A percentile compares a stretch with the other conserved stretches of the same genome.
phyloP scores from a whole-genome alignment of 768 basidiomycete genomes.

The Phylloporus sp. region DNA sequence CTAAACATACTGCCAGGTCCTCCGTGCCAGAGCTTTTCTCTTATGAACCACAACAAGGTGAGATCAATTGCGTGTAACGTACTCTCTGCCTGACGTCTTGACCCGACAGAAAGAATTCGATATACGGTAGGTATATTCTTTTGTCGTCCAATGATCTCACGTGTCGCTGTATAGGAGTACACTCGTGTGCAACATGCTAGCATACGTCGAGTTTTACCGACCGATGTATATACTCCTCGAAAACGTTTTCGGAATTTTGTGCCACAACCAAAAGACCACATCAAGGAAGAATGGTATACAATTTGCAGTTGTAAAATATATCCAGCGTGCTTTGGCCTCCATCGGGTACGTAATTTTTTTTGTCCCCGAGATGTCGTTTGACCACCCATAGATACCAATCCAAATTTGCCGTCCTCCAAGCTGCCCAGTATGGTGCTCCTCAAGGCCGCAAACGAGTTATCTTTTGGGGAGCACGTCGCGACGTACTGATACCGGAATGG shows the following conservation, averaged over 20 bases:
- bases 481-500: constrained; percentile 52
- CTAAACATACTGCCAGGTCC: constrained; percentile 43
- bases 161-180: constrained; percentile 41
- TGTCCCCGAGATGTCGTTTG: background rate
- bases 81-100: constrained; percentile 2
- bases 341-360: constrained; percentile 50
- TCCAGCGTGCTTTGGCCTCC: constrained; percentile 51
- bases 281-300: constrained; percentile 37
- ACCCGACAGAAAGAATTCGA: constrained; percentile 50
- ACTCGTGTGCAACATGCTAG: constrained; percentile 65
- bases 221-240: constrained; percentile 65
- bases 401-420: constrained; percentile 59
- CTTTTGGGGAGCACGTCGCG: constrained; percentile 60
- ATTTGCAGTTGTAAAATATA: constrained; percentile 62
- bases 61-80: constrained; percentile 9
- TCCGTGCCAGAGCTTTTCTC: constrained; percentile 70
- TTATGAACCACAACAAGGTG: constrained; percentile 59
- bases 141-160: background rate
- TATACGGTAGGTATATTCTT: constrained; percentile 39
- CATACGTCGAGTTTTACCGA: constrained; percentile 59
- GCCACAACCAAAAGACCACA: constrained; percentile 43
- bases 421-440: constrained; percentile 67
- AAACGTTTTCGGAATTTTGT: constrained; percentile 63
- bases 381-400: constrained; percentile 50
- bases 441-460: constrained; percentile 65